phyloP scores from a whole-genome alignment of 2,329 filamentous ascomycete species.

The Magnaporthiopsis incrustans region DNA sequence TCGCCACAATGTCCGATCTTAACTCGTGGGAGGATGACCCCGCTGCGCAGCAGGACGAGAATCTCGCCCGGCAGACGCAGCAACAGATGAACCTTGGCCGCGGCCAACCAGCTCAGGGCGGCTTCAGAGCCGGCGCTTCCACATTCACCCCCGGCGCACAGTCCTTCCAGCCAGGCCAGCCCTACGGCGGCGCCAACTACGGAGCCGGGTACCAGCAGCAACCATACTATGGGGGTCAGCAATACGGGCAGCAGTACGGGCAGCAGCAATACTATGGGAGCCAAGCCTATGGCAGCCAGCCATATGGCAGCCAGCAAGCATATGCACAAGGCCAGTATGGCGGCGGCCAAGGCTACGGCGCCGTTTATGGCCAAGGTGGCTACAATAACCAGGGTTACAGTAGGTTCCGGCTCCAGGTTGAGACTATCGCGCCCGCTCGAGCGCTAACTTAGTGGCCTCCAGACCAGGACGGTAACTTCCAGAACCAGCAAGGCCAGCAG shows the following conservation, averaged over 20 bases:
- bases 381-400: constrained; percentile 44
- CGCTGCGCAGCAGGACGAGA: constrained; percentile 61
- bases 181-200: constrained; percentile 51
- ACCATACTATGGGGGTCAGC: constrained; percentile 34
- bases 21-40: constrained; percentile 94
- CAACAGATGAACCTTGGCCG: constrained; percentile 66
- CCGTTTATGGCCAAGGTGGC: constrained; percentile 30
- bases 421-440: not conserved
- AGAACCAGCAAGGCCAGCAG: constrained; percentile 33
- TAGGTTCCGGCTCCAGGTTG: constrained; percentile 22
- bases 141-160: constrained; percentile 44
- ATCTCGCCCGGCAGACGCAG: constrained; percentile 67
- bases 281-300: constrained; percentile 43
- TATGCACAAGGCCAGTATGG: constrained; percentile 41
- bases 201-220: constrained; percentile 47
- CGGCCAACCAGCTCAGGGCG: constrained; percentile 28
- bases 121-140: constrained; percentile 59
- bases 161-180: constrained; percentile 31
- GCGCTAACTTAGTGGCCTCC: constrained; percentile 13
- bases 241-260: constrained; percentile 46
- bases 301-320: constrained; percentile 38
- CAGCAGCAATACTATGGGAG: constrained; percentile 37
- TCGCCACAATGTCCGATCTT: constrained; percentile 67
- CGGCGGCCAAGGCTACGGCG: constrained; percentile 28
- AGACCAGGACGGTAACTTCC: constrained; percentile 42